These are phyloP conservation scores for Canavalia gladiata DNA, from an alignment of 306 rosid genomes.

Conservation along the genomic window DNA sequence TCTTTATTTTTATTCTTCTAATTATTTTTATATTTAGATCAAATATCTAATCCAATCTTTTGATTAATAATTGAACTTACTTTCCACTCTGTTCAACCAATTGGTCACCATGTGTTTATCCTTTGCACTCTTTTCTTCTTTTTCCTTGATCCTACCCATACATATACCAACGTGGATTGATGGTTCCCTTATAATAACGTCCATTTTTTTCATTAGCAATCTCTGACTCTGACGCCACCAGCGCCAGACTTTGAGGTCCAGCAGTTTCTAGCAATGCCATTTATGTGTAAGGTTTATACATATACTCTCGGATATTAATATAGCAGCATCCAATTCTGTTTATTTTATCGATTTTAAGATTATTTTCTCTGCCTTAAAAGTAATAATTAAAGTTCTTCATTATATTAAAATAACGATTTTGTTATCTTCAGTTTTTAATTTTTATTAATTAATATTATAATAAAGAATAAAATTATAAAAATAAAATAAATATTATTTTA, in stretches of 20 bases:
- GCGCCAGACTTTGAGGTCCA: conserved; percentile 30
- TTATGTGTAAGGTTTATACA: not conserved
- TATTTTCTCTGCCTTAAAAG: too few relatives aligned
- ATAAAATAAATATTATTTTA: too few relatives aligned
- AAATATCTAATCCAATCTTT: conserved; percentile 41
- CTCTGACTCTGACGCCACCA: conserved; percentile 9
- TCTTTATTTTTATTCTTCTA: conserved; percentile 45
- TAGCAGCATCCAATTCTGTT: too few relatives aligned
- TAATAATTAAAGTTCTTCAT: too few relatives aligned
- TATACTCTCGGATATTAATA: too few relatives aligned
- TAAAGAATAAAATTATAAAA: too few relatives aligned
- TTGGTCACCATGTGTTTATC: conserved; percentile 51
- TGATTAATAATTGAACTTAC: conserved; percentile 55
- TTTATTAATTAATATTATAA: too few relatives aligned
- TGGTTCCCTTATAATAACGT: conserved; percentile 39
- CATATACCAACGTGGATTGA: conserved; percentile 35
- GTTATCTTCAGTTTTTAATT: too few relatives aligned
- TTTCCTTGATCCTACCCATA: not conserved
- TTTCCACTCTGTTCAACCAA: conserved; percentile 61
- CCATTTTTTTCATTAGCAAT: not conserved
- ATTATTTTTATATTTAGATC: conserved; percentile 26
- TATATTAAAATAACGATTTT: too few relatives aligned
- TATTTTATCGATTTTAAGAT: too few relatives aligned
- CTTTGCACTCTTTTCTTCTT: not conserved
- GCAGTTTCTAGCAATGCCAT: conserved; percentile 15